Evolutionary conservation across 1,139 yeast genomes (phyloP).

Genomic region (Geotrichum klebahnii): DNA sequence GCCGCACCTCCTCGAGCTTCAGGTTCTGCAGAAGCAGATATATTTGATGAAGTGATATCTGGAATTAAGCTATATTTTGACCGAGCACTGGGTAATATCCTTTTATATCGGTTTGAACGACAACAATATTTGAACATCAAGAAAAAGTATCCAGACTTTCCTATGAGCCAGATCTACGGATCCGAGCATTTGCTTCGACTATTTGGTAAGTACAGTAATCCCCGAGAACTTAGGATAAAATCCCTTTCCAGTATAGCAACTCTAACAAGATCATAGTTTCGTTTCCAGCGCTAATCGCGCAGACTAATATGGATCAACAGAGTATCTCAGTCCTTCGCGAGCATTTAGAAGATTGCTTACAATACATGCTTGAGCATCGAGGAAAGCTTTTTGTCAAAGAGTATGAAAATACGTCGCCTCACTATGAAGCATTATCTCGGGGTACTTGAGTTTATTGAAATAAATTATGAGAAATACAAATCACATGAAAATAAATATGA

Average conservation of each 20-base stretch:
- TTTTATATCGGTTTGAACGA: slow-evolving; percentile 80
- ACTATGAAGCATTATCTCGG: slow-evolving; percentile 51
- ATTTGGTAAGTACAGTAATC: slow-evolving; percentile 32
- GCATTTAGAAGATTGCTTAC: slow-evolving; percentile 52
- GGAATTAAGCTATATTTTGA: slow-evolving; percentile 80
- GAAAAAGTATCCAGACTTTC: slow-evolving; percentile 40
- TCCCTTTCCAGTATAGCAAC: background rate
- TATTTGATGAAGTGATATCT: slow-evolving; percentile 59
- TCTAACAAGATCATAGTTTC: slow-evolving; percentile 43
- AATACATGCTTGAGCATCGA: slow-evolving; percentile 47
- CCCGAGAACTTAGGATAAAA: background rate
- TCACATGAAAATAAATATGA: background rate
- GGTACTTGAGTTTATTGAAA: slow-evolving; percentile 27
- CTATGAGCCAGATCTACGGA: slow-evolving; percentile 59
- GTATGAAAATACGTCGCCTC: slow-evolving; percentile 58
- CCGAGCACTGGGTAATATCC: slow-evolving; percentile 62
- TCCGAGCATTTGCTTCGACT: slow-evolving; percentile 70
- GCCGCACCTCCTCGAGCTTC: slow-evolving; percentile 28
- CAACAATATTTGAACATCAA: slow-evolving; percentile 66
- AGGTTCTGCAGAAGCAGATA: slow-evolving; percentile 48
- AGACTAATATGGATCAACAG: slow-evolving; percentile 75
- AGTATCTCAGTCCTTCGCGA: slow-evolving; percentile 56
- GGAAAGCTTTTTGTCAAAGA: slow-evolving; percentile 47
- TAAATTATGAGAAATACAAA: background rate
- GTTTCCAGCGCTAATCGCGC: slow-evolving; percentile 74